These are phyloP conservation scores for Xylaria sp. DNA, from an alignment of 495 filamentous ascomycete species.

Conservation along the genomic window DNA sequence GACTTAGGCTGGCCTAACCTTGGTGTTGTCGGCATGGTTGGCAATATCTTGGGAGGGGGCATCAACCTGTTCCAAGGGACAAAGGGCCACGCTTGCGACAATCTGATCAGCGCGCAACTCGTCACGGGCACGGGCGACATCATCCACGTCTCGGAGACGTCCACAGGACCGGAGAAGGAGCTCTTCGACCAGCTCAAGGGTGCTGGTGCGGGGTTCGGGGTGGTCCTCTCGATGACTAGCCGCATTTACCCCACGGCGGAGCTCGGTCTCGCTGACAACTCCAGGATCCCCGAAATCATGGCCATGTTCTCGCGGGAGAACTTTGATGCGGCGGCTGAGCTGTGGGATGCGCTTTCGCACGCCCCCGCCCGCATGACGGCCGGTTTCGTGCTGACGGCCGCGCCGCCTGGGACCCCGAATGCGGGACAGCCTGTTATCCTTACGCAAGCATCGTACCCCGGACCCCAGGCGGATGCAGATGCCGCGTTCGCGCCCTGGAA, in stretches of 20 bases:
- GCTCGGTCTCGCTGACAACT: slow-evolving; percentile 18
- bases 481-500: slow-evolving; percentile 20
- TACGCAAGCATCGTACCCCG: slow-evolving; percentile 27
- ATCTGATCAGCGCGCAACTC: slow-evolving; percentile 41
- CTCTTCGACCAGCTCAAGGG: slow-evolving; percentile 49
- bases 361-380: not conserved
- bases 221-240: slow-evolving; percentile 59
- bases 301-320: slow-evolving; percentile 22
- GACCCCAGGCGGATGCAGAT: slow-evolving; percentile 24
- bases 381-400: slow-evolving; percentile 24
- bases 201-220: slow-evolving; percentile 49
- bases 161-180: slow-evolving; percentile 35
- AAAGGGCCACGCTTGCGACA: slow-evolving; percentile 48
- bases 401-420: slow-evolving; percentile 20
- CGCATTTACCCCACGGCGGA: slow-evolving; percentile 52
- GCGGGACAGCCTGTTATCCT: slow-evolving; percentile 27
- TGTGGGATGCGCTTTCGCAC: slow-evolving; percentile 9
- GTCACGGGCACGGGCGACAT: slow-evolving; percentile 42
- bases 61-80: slow-evolving; percentile 36
- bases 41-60: slow-evolving; percentile 46
- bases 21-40: slow-evolving; percentile 42
- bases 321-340: slow-evolving; percentile 20
- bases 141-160: slow-evolving; percentile 33
- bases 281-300: slow-evolving; percentile 23
- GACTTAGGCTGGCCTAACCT: slow-evolving; percentile 16